Percentiles rank a stretch among this genome's conserved stretches.
These are phyloP conservation scores for Ogataea naganishii DNA, from an alignment of 805 yeast genomes.

Conservation along the genomic window DNA sequence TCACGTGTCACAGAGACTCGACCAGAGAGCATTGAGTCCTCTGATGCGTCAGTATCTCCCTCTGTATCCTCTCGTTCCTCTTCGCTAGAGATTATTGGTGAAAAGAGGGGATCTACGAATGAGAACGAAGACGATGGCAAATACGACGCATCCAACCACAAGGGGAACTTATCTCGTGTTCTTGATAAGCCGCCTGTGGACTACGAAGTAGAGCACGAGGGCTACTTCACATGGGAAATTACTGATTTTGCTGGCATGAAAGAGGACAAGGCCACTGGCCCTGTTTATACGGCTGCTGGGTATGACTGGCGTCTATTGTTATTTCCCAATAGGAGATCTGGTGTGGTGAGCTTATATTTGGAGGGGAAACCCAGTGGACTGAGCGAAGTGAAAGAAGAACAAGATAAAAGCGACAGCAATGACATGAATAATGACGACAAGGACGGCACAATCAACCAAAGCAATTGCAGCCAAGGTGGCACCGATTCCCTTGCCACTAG, in stretches of 20 bases:
- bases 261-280: constrained; percentile 28
- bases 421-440: constrained; percentile 1
- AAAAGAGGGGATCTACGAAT: too few relatives aligned
- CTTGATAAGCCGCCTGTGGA: constrained; percentile 22
- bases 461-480: background rate
- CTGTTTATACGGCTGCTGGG: constrained; percentile 43
- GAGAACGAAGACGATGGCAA: constrained; percentile 1
- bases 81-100: too few relatives aligned
- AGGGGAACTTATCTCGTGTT: constrained; percentile 10
- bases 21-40: too few relatives aligned
- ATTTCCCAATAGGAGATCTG: constrained; percentile 66
- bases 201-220: constrained; percentile 21
- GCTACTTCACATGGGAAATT: constrained; percentile 31
- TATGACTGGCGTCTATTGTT: constrained; percentile 62
- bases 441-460: too few relatives aligned
- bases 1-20: too few relatives aligned
- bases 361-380: constrained; percentile 74
- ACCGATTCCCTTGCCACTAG: too few relatives aligned
- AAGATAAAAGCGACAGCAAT: constrained; percentile 1
- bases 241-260: constrained; percentile 20
- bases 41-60: too few relatives aligned
- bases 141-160: constrained; percentile 13
- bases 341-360: constrained; percentile 63
- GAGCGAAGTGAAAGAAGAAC: too few relatives aligned
- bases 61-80: too few relatives aligned